phyloP scores from a whole-genome alignment of 345 rosid genomes.

The Acer saccharum region DNA sequence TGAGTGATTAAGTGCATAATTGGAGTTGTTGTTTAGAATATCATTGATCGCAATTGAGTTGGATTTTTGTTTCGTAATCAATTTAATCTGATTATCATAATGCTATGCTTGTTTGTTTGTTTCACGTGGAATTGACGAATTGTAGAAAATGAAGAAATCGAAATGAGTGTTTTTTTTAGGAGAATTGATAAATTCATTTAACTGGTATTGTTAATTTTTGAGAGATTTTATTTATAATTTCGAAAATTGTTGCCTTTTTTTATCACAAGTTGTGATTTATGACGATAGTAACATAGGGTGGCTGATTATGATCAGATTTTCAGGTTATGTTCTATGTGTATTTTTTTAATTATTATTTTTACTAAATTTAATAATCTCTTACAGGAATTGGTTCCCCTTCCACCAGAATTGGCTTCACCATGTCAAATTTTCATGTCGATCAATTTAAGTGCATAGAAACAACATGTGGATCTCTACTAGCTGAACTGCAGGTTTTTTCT shows the following conservation, averaged over 20 bases:
- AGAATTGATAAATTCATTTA: not conserved
- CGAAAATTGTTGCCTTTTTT: not conserved
- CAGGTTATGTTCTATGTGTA: not conserved
- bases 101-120: not conserved
- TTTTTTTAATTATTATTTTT: not conserved
- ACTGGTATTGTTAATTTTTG: not conserved
- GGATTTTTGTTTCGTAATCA: not conserved
- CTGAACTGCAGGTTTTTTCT: conserved; percentile 52
- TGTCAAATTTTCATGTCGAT: conserved; percentile 33
- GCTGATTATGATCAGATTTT: not conserved
- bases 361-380: not conserved
- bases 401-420: conserved; percentile 18
- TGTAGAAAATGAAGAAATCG: not conserved
- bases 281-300: not conserved
- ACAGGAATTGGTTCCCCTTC: not conserved
- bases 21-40: not conserved
- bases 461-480: conserved; percentile 57
- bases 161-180: not conserved
- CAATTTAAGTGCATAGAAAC: conserved; percentile 40
- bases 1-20: not conserved
- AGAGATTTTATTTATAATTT: not conserved
- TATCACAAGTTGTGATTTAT: not conserved
- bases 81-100: not conserved
- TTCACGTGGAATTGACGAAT: not conserved
- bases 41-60: not conserved